Evolutionary conservation across 2,329 filamentous ascomycete species (phyloP).

Genomic region (Mariannaea sp.): DNA sequence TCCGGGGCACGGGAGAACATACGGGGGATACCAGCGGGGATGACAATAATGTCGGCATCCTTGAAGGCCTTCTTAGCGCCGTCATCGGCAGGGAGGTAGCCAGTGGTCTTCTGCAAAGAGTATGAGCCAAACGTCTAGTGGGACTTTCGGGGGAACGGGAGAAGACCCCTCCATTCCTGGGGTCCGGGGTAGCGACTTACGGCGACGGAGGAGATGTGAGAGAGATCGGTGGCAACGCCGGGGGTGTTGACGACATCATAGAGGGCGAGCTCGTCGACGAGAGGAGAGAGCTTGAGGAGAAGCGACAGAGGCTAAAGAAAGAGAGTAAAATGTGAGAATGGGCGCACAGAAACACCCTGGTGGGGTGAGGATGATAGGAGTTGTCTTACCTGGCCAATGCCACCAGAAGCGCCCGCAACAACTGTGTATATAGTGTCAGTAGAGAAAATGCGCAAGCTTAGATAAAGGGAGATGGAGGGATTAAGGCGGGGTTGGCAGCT

Average conservation of each 20-base stretch:
- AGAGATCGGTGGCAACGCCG: slow-evolving; percentile 93
- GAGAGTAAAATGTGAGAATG: slow-evolving; percentile 28
- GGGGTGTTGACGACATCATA: slow-evolving; percentile 99
- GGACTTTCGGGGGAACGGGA: slow-evolving; percentile 31
- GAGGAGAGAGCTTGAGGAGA: slow-evolving; percentile 87
- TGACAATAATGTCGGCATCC: slow-evolving; percentile 93
- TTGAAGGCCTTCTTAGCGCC: slow-evolving; percentile 88
- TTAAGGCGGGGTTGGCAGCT: slow-evolving; percentile 35
- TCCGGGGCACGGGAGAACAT: slow-evolving; percentile 46
- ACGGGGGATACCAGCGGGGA: slow-evolving; percentile 98
- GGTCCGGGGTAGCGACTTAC: slow-evolving; percentile 50
- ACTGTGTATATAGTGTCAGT: slow-evolving; percentile 47
- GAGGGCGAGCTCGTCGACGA: slow-evolving; percentile 89
- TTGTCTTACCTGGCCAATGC: slow-evolving; percentile 87
- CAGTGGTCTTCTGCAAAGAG: slow-evolving; percentile 72
- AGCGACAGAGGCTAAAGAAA: slow-evolving; percentile 84
- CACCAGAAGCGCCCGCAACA: slow-evolving; percentile 95
- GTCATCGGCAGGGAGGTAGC: slow-evolving; percentile 84
- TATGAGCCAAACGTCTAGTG: slow-evolving; percentile 39
- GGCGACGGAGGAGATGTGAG: slow-evolving; percentile 92
- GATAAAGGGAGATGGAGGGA: slow-evolving; percentile 3
- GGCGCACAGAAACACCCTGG: not conserved
- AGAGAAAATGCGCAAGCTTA: not conserved
- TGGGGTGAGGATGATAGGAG: slow-evolving; percentile 7
- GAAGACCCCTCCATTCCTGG: slow-evolving; percentile 11